Evolutionary conservation across 306 rosid genomes (phyloP).

Genomic region (Fragaria ananassa): DNA sequence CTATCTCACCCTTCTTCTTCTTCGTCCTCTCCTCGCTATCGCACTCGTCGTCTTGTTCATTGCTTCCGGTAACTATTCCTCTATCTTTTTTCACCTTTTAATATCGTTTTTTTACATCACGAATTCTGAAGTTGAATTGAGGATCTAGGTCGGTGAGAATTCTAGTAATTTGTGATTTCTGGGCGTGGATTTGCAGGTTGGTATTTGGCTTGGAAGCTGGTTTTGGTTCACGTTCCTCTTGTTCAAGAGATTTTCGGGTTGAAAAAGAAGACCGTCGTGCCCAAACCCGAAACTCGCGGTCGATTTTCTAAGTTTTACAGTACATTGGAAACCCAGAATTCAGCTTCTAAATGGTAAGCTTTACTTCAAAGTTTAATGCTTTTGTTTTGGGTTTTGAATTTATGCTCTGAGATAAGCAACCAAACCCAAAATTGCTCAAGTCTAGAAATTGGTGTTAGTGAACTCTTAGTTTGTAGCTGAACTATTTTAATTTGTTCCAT

Average conservation of each 20-base stretch:
- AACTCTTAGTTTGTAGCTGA: background rate
- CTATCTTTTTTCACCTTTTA: background rate
- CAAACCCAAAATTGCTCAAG: background rate
- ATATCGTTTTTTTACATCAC: background rate
- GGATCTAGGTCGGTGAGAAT: slow-evolving; percentile 16
- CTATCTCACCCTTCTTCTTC: slow-evolving; percentile 34
- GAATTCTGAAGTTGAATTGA: background rate
- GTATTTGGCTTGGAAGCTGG: slow-evolving; percentile 88
- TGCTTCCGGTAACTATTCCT: slow-evolving; percentile 40
- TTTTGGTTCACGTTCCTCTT: slow-evolving; percentile 79
- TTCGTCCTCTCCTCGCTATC: slow-evolving; percentile 63
- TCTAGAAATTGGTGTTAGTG: background rate
- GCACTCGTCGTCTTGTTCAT: slow-evolving; percentile 54
- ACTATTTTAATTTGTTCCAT: background rate
- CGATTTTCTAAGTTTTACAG: slow-evolving; percentile 63
- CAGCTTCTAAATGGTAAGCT: slow-evolving; percentile 40
- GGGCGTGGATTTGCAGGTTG: slow-evolving; percentile 48
- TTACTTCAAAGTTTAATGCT: background rate
- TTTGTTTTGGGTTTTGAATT: background rate
- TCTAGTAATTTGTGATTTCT: background rate
- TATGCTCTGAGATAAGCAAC: background rate
- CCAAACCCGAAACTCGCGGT: slow-evolving; percentile 56
- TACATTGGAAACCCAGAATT: slow-evolving; percentile 41
- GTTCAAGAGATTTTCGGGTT: slow-evolving; percentile 84
- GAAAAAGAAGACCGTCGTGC: slow-evolving; percentile 48